A percentile compares a stretch with the other conserved stretches of the same genome.
These are phyloP conservation scores for Gyromitra esculenta DNA, from an alignment of 2,329 filamentous ascomycete species.

Conservation along the genomic window DNA sequence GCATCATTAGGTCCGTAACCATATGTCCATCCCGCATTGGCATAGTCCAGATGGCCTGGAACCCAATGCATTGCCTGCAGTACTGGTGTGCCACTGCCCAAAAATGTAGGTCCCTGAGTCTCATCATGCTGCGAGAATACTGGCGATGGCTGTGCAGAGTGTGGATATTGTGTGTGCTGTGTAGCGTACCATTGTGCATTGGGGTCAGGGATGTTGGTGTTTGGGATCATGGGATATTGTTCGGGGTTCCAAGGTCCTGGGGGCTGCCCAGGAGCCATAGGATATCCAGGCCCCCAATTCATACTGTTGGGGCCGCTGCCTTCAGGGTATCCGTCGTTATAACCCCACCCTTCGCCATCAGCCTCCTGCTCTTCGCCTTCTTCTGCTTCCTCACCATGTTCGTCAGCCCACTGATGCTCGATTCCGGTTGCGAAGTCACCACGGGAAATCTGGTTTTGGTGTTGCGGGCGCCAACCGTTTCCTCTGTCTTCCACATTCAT, in stretches of 20 bases:
- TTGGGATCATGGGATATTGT: conserved; percentile 46
- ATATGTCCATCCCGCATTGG: conserved; percentile 53
- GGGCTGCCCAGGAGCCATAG: conserved; percentile 33
- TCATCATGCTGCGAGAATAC: conserved; percentile 45
- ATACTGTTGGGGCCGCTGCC: conserved; percentile 29
- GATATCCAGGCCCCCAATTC: conserved; percentile 40
- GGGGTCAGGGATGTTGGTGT: conserved; percentile 46
- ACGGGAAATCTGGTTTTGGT: conserved; percentile 34
- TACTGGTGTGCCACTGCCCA: conserved; percentile 21
- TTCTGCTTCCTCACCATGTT: conserved; percentile 23
- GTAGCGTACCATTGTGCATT: conserved; percentile 43
- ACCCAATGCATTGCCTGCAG: conserved; percentile 52
- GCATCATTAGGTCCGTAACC: conserved; percentile 46
- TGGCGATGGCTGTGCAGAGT: conserved; percentile 47
- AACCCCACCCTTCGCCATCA: conserved; percentile 37
- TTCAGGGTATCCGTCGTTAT: conserved; percentile 43
- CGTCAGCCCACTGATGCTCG: conserved; percentile 39
- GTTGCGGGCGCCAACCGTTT: conserved; percentile 28
- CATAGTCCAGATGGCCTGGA: conserved; percentile 52
- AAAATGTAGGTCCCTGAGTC: conserved; percentile 29
- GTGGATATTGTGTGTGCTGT: conserved; percentile 33
- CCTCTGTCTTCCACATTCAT: conserved; percentile 30
- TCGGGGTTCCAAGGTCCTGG: conserved; percentile 41
- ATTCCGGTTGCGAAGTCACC: conserved; percentile 32
- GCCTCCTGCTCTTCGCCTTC: conserved; percentile 43